phyloP scores from a whole-genome alignment of 73 alveolate genomes.

The Blepharisma stoltei region DNA sequence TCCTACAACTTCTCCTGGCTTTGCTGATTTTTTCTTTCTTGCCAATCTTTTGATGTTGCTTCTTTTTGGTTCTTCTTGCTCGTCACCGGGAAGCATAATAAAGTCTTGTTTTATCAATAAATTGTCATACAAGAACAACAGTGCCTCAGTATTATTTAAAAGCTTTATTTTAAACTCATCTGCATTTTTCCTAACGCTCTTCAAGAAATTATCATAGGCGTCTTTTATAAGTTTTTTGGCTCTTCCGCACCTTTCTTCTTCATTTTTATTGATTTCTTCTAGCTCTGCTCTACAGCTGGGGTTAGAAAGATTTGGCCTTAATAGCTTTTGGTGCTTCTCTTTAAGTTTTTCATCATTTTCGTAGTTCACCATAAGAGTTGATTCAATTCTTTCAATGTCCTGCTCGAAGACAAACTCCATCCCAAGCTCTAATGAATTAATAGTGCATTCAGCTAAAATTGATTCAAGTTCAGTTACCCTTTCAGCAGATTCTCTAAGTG shows the following conservation, averaged over 20 bases:
- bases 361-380: slow-evolving; percentile 31
- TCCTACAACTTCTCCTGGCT: slow-evolving; percentile 5
- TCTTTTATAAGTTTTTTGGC: slow-evolving; percentile 14
- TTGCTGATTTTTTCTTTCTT: slow-evolving; percentile 5
- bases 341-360: slow-evolving; percentile 41
- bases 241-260: slow-evolving; percentile 42
- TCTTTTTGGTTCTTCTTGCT: slow-evolving; percentile 55
- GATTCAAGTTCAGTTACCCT: slow-evolving; percentile 39
- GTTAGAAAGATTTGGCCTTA: slow-evolving; percentile 65
- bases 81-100: slow-evolving; percentile 66
- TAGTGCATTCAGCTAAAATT: slow-evolving; percentile 38
- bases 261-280: slow-evolving; percentile 43
- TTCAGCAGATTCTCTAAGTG: slow-evolving; percentile 72
- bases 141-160: slow-evolving; percentile 52
- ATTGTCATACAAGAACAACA: slow-evolving; percentile 42
- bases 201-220: slow-evolving; percentile 25
- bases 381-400: slow-evolving; percentile 32
- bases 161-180: slow-evolving; percentile 39
- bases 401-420: slow-evolving; percentile 25
- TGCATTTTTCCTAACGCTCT: slow-evolving; percentile 22
- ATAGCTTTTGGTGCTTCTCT: slow-evolving; percentile 38
- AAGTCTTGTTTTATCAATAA: slow-evolving; percentile 49
- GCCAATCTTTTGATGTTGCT: slow-evolving; percentile 41
- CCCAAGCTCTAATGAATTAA: slow-evolving; percentile 30
- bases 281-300: slow-evolving; percentile 53